Evolutionary conservation across 441 rosid genomes (phyloP).

Genomic region (Gossypium aridum): DNA sequence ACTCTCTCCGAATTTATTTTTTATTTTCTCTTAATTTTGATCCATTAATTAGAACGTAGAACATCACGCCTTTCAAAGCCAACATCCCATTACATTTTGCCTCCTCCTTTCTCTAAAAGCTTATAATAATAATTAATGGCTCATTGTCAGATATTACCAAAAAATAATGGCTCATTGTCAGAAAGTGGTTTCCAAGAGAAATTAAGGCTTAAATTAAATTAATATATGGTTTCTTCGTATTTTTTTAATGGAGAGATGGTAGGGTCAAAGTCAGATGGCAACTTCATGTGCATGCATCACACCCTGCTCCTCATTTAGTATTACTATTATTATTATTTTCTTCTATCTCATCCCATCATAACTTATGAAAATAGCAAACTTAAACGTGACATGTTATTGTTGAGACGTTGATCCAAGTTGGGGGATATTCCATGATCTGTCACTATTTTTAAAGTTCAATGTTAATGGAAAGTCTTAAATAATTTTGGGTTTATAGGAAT

Average conservation of each 20-base stretch:
- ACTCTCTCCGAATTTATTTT: not conserved
- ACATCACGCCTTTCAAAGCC: not conserved
- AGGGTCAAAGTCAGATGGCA: not conserved
- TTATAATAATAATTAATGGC: not conserved
- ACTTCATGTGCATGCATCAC: not conserved
- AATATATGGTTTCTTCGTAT: not conserved
- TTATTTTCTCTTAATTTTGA: not conserved
- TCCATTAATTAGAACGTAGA: not conserved
- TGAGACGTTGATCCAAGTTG: not conserved
- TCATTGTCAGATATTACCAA: not conserved
- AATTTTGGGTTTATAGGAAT: not conserved
- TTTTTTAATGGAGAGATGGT: not conserved
- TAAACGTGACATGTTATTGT: not conserved
- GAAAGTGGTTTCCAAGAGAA: not conserved
- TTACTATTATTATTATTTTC: too few relatives aligned
- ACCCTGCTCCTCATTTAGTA: not conserved
- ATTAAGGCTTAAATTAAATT: not conserved
- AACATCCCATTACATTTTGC: not conserved
- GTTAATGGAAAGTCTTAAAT: not conserved
- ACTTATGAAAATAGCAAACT: not conserved
- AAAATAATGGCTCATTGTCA: not conserved
- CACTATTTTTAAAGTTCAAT: not conserved
- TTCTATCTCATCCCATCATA: not conserved
- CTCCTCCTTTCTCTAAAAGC: not conserved
- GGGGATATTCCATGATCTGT: not conserved